A percentile compares a stretch with the other conserved stretches of the same genome.
phyloP scores from a whole-genome alignment of 2,329 filamentous ascomycete genomes.

The Balansia obtecta region DNA sequence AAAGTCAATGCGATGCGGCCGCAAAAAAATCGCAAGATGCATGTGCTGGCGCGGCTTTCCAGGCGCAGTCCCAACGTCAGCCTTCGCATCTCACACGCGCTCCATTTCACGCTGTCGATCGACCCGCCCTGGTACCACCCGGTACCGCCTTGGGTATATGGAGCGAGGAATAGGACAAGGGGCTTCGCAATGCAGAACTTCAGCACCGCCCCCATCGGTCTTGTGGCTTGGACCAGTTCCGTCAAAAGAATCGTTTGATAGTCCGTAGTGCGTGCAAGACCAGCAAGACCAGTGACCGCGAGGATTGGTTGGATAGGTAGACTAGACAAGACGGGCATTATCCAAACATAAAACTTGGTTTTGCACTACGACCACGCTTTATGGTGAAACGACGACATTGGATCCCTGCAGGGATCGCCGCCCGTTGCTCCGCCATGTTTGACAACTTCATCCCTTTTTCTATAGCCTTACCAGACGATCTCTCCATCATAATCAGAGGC shows the following conservation, averaged over 20 bases:
- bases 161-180: too few species aligned
- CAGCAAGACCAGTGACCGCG: too few species aligned
- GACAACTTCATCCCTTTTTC: conserved; percentile 24
- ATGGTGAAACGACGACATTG: too few species aligned
- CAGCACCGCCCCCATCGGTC: neutral
- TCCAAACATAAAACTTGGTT: too few species aligned
- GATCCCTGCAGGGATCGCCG: neutral
- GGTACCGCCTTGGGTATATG: neutral
- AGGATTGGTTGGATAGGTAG: too few species aligned
- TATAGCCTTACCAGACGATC: conserved; percentile 22
- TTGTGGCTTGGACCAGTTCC: too few species aligned
- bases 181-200: neutral
- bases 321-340: too few species aligned
- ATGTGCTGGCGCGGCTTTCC: conserved; percentile 3
- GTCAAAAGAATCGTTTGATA: too few species aligned
- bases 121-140: too few species aligned
- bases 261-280: too few species aligned
- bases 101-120: neutral
- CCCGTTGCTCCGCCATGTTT: conserved; percentile 21
- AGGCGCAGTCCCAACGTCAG: conserved; percentile 1
- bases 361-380: too few species aligned
- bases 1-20: neutral
- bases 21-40: neutral
- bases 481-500: conserved; percentile 30
- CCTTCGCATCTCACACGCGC: neutral